Conservation (phyloP, 2,329 filamentous ascomycete species). For the Ustilaginoidea virens region DNA sequence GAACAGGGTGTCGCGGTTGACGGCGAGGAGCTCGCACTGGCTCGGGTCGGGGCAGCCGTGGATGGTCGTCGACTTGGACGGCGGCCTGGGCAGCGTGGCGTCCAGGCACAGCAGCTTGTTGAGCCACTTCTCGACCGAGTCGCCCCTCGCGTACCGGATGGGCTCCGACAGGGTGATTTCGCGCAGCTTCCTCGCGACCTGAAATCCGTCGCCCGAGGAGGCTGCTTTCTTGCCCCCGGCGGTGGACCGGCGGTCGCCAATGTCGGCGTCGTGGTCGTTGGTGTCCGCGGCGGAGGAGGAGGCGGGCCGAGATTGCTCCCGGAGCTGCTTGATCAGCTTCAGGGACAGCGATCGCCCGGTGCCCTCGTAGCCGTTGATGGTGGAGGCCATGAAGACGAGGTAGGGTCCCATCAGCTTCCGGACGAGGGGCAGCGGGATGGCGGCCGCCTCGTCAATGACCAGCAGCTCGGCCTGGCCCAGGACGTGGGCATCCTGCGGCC, state of each 20-base stretch:
- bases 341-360: constrained; percentile 88
- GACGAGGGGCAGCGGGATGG: constrained; percentile 85
- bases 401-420: constrained; percentile 93
- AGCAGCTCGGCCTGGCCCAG: constrained; percentile 88
- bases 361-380: constrained; percentile 96
- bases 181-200: constrained; percentile 63
- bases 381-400: constrained; percentile 97
- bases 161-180: constrained; percentile 90
- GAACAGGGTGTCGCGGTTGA: constrained; percentile 95
- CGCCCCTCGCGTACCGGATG: constrained; percentile 84
- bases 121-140: constrained; percentile 89
- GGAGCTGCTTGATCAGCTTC: constrained; percentile 92
- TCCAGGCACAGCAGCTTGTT: constrained; percentile 90
- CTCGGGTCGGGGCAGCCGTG: constrained; percentile 80
- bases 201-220: constrained; percentile 46
- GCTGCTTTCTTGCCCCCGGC: no score
- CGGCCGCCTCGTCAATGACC: constrained; percentile 94
- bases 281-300: no score
- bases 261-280: no score
- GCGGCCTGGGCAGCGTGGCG: constrained; percentile 70
- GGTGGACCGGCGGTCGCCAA: no score
- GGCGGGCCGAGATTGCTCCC: constrained; percentile 75
- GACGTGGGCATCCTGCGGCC: constrained; percentile 89
- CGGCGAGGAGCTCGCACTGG: constrained; percentile 79
- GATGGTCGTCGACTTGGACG: constrained; percentile 51